A percentile compares a stretch with the other conserved stretches of the same genome.
Conservation (phyloP, 495 filamentous ascomycete species). For the Astrocystis sublimbata region DNA sequence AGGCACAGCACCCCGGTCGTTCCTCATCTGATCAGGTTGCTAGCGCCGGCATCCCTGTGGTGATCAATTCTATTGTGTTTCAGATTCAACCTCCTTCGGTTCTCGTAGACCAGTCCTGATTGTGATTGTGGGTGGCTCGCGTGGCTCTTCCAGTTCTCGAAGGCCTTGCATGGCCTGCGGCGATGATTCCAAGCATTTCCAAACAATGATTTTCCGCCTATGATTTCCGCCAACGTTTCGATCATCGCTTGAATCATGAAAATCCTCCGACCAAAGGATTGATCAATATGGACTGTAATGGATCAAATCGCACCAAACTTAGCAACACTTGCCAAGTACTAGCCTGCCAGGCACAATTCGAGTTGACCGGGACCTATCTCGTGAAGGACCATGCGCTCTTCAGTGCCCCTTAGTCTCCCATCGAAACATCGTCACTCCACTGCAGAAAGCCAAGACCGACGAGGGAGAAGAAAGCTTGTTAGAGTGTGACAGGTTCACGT, state of each 20-base stretch:
- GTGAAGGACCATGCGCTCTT: not conserved
- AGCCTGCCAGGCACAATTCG: too few species aligned
- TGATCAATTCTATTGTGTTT: conserved; percentile 7
- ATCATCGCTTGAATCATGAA: conserved; percentile 4
- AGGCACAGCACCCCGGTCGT: not conserved
- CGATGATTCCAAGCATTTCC: conserved; percentile 4
- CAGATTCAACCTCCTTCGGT: conserved; percentile 10
- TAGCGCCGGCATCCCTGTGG: conserved; percentile 1
- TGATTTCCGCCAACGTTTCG: not conserved
- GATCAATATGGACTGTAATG: too few species aligned
- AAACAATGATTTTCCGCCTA: not conserved
- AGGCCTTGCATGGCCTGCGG: not conserved
- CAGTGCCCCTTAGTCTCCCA: not conserved
- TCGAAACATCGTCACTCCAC: not conserved
- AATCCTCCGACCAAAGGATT: not conserved
- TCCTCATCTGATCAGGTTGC: not conserved
- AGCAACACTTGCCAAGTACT: too few species aligned
- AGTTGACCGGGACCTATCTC: too few species aligned
- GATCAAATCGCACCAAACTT: too few species aligned
- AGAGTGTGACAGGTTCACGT: not conserved
- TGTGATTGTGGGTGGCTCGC: too few species aligned
- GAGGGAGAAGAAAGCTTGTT: not conserved
- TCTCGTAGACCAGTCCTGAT: too few species aligned
- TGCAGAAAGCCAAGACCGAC: not conserved
- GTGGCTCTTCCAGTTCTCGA: not conserved